Percentiles rank a stretch among this genome's conserved stretches.
phyloP scores from a whole-genome alignment of 2,329 filamentous ascomycete genomes.

The Diaporthe vaccinii region DNA sequence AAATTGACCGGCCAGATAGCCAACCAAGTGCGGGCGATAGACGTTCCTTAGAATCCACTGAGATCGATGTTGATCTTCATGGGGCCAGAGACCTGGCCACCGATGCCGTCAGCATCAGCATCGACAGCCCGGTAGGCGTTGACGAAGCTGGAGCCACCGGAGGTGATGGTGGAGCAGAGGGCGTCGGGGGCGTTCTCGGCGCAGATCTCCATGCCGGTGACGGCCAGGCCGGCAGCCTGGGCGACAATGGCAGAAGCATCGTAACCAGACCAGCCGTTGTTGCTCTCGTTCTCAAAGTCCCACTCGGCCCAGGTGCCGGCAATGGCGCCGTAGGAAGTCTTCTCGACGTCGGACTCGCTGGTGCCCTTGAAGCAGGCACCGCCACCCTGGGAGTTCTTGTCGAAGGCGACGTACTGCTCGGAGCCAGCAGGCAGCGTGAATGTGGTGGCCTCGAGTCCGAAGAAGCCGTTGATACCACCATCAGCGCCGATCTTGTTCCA shows the following conservation, averaged over 20 bases:
- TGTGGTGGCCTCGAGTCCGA: slow-evolving; percentile 52
- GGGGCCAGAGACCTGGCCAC: slow-evolving; percentile 39
- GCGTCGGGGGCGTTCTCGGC: slow-evolving; percentile 47
- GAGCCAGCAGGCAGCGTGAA: slow-evolving; percentile 57
- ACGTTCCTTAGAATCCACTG: slow-evolving; percentile 22
- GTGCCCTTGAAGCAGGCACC: slow-evolving; percentile 57
- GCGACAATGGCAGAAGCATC: slow-evolving; percentile 65
- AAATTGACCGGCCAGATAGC: slow-evolving; percentile 19
- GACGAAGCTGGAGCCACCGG: slow-evolving; percentile 45
- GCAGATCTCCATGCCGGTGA: slow-evolving; percentile 55
- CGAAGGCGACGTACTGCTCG: slow-evolving; percentile 59
- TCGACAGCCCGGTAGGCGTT: slow-evolving; percentile 54
- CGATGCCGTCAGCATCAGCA: slow-evolving; percentile 51
- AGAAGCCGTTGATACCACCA: slow-evolving; percentile 63
- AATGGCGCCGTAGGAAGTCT: slow-evolving; percentile 56
- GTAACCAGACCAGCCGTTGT: slow-evolving; percentile 64
- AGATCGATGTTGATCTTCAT: slow-evolving; percentile 41
- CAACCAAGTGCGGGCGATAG: neutral
- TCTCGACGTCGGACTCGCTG: slow-evolving; percentile 45
- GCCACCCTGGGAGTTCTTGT: slow-evolving; percentile 62
- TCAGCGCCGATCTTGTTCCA: slow-evolving; percentile 67
- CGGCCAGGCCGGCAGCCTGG: slow-evolving; percentile 52
- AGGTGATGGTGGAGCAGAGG: slow-evolving; percentile 50
- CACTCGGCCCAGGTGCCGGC: slow-evolving; percentile 64
- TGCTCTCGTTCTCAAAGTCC: slow-evolving; percentile 60